phyloP scores from a whole-genome alignment of 78 protist species.

The Neovahlkampfia damariscottae region DNA sequence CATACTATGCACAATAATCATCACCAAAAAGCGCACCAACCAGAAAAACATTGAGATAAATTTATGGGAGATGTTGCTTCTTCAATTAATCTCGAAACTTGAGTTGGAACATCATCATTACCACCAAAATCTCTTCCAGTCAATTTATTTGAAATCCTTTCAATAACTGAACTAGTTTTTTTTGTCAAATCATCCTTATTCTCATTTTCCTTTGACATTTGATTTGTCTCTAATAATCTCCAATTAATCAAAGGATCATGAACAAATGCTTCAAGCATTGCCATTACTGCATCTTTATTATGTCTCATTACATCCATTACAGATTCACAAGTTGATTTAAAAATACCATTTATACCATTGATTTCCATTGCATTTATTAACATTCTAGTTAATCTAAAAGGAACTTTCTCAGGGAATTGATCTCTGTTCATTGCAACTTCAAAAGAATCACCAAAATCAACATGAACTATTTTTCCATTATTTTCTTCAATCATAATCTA shows the following conservation, averaged over 20 bases:
- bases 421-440: conserved; percentile 87
- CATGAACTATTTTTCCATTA: conserved; percentile 85
- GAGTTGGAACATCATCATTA: conserved; percentile 46
- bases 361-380: conserved; percentile 96
- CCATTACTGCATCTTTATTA: conserved; percentile 88
- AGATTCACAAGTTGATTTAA: conserved; percentile 82
- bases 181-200: neutral
- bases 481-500: no score
- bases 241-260: conserved; percentile 98
- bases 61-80: conserved; percentile 90
- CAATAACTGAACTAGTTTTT: conserved; percentile 63
- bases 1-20: no score
- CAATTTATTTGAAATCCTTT: conserved; percentile 84
- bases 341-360: conserved; percentile 91
- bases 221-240: conserved; percentile 59
- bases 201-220: neutral
- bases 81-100: conserved; percentile 71
- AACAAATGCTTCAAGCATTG: conserved; percentile 98
- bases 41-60: conserved; percentile 90
- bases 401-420: conserved; percentile 94
- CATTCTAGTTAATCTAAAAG: conserved; percentile 99
- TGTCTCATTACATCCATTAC: conserved; percentile 88
- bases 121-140: conserved; percentile 69
- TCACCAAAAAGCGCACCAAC: conserved; percentile 91
- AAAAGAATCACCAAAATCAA: conserved; percentile 96